Conservation (phyloP, 768 basidiomycete genomes). For the Ramaria sp. region DNA sequence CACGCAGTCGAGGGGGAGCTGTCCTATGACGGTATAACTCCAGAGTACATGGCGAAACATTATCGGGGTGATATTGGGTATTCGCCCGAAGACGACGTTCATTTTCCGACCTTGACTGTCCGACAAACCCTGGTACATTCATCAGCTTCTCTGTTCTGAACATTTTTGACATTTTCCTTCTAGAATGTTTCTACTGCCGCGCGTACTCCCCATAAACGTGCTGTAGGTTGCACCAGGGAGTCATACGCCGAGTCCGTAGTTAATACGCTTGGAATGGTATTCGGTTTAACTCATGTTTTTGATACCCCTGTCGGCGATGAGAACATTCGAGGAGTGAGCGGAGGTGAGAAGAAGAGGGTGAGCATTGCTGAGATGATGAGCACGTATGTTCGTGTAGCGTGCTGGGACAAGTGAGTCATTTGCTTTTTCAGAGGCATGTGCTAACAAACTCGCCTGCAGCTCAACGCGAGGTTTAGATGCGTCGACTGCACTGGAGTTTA, state of each 20-base stretch:
- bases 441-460: slow-evolving; percentile 33
- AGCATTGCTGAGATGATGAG: slow-evolving; percentile 77
- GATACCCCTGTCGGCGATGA: slow-evolving; percentile 30
- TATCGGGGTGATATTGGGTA: slow-evolving; percentile 77
- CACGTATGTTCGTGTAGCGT: slow-evolving; percentile 46
- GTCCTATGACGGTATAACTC: slow-evolving; percentile 63
- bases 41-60: slow-evolving; percentile 47
- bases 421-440: neutral
- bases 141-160: slow-evolving; percentile 13
- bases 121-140: slow-evolving; percentile 49
- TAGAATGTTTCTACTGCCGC: slow-evolving; percentile 48
- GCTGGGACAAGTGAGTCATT: slow-evolving; percentile 61
- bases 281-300: slow-evolving; percentile 34
- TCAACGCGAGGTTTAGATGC: slow-evolving; percentile 75
- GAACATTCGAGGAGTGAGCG: slow-evolving; percentile 50
- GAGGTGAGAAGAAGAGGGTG: slow-evolving; percentile 74
- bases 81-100: slow-evolving; percentile 76
- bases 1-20: slow-evolving; percentile 59
- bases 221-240: slow-evolving; percentile 35
- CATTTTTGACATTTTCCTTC: neutral
- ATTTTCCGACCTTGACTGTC: slow-evolving; percentile 78
- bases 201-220: slow-evolving; percentile 50
- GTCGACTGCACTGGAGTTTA: slow-evolving; percentile 82
- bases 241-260: slow-evolving; percentile 36
- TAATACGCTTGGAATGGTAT: slow-evolving; percentile 45